phyloP scores from a whole-genome alignment of 129 eudicot species.

The Heracleum sosnowskyi region DNA sequence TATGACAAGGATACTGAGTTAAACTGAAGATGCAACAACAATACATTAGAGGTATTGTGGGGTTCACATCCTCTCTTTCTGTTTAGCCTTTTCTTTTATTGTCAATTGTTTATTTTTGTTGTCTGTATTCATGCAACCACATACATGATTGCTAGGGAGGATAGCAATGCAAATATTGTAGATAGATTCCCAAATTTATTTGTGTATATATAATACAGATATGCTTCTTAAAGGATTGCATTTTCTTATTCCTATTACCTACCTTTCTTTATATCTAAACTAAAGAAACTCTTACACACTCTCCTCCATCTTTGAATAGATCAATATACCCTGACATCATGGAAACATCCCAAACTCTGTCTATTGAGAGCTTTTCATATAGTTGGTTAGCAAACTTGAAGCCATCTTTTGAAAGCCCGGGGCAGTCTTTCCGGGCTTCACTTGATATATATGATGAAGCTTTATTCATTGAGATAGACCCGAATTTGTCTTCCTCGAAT shows the following conservation, averaged over 20 bases:
- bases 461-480: constrained; percentile 92
- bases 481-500: constrained; percentile 64
- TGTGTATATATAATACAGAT: constrained; percentile 3
- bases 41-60: constrained; percentile 45
- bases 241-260: neutral
- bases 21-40: constrained; percentile 32
- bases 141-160: constrained; percentile 21
- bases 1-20: constrained; percentile 9
- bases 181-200: constrained; percentile 4
- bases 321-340: constrained; percentile 21
- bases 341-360: constrained; percentile 50
- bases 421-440: constrained; percentile 42
- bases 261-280: neutral
- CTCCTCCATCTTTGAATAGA: constrained; percentile 9
- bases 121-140: constrained; percentile 38
- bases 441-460: constrained; percentile 50
- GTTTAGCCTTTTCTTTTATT: constrained; percentile 24
- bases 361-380: constrained; percentile 77
- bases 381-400: constrained; percentile 55
- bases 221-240: constrained; percentile 1
- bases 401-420: constrained; percentile 39
- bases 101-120: constrained; percentile 33
- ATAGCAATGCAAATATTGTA: constrained; percentile 13
- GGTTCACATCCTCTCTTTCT: constrained; percentile 38
- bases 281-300: constrained; percentile 6